phyloP scores from a whole-genome alignment of 2,329 filamentous ascomycete species.

The Boeremia exigua region DNA sequence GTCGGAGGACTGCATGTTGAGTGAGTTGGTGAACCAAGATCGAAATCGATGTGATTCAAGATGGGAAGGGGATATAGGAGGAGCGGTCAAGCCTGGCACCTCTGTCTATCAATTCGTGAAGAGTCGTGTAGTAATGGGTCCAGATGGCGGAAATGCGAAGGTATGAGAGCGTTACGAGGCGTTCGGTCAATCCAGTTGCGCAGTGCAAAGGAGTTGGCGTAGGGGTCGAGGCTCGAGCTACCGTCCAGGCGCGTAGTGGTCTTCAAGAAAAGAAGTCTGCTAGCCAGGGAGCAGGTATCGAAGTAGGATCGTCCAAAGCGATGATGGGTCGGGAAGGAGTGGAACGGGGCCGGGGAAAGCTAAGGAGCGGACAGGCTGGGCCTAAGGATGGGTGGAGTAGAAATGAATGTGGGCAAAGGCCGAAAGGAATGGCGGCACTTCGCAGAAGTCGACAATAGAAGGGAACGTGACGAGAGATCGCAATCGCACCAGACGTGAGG shows the following conservation, averaged over 20 bases:
- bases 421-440: slow-evolving; percentile 52
- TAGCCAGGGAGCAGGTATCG: slow-evolving; percentile 43
- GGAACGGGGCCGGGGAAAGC: slow-evolving; percentile 30
- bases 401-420: slow-evolving; percentile 51
- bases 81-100: slow-evolving; percentile 30
- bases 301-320: slow-evolving; percentile 47
- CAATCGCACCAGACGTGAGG: slow-evolving; percentile 44
- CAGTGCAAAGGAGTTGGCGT: slow-evolving; percentile 30
- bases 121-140: slow-evolving; percentile 39
- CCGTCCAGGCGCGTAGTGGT: slow-evolving; percentile 44
- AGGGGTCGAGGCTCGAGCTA: slow-evolving; percentile 35
- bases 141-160: slow-evolving; percentile 35
- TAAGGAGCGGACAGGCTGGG: slow-evolving; percentile 50
- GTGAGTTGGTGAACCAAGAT: slow-evolving; percentile 1
- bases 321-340: slow-evolving; percentile 41
- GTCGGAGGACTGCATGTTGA: slow-evolving; percentile 43
- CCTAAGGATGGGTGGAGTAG: slow-evolving; percentile 40
- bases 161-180: slow-evolving; percentile 34
- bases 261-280: slow-evolving; percentile 46
- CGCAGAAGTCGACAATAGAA: slow-evolving; percentile 49
- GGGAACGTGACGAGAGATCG: slow-evolving; percentile 45
- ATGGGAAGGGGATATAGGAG: slow-evolving; percentile 23
- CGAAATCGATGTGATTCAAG: slow-evolving; percentile 8
- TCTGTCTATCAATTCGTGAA: slow-evolving; percentile 44
- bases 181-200: slow-evolving; percentile 31